Base-by-base conservation (phyloP, 2,329 filamentous ascomycete species). In the Penicillium sp. region DNA sequence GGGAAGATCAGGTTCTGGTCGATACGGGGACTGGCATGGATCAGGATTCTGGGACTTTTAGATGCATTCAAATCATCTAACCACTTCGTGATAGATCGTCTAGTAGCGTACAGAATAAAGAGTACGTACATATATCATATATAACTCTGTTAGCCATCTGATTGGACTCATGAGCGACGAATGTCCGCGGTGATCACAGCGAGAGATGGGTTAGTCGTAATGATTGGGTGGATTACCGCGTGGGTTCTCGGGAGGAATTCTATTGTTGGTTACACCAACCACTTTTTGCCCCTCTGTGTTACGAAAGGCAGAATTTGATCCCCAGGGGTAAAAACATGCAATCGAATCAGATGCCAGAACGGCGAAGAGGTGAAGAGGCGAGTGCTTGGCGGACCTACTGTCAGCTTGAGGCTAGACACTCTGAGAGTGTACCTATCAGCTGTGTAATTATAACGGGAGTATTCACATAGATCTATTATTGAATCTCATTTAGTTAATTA, bases 221-320 rank as follows among this genome's bases (percentile, higher is more conserved):
- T 62, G 62, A 67, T 67, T 65, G 65, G 65, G 25, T 10, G 47
- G 33, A 38, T 65, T 63, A 53, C 50, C 62, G 62, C 63, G 61
- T 57, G 49, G 50, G 46, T 45, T 48, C 36, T 46, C 41, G 38
- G 11, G 39, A 40, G 55, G 31, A 50, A 45, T 23, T 2, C 15
- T 16, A 36, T 36, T 47, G 21, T 47, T 11, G 50, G 27, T 27
- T 38, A 39, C 40, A 50, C 45, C 56, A 57, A 15, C 40, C 52
- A 48, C 43, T 60, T 45, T 45, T 59, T 55, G 31, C 40, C 50
- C 43, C 43, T 60, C 45, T 13, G 29, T 36, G 45, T 31, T 11
- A 47, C 19, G 1, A 25, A 2, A 3, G 31, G n/a, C 31, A 34
- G 15, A 25, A 25, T 47, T 47, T 47, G 45, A 47, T 47, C 15